These are phyloP conservation scores for Phytopythium litorale DNA, from an alignment of 352 stramenopile genomes.

Conservation along the genomic window DNA sequence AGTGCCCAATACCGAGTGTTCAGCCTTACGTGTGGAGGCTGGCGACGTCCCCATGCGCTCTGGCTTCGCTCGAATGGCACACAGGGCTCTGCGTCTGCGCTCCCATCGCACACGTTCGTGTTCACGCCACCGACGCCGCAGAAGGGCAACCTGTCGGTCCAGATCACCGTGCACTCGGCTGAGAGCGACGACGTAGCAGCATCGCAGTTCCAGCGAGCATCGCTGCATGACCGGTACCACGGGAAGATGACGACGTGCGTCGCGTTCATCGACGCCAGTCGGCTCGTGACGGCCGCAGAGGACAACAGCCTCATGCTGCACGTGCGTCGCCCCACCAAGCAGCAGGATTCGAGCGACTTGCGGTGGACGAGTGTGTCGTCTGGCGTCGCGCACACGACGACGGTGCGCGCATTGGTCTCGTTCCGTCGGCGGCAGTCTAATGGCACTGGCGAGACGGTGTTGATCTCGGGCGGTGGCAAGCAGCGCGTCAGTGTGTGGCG, in stretches of 20 bases:
- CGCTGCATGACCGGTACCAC: constrained; percentile 66
- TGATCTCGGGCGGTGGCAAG: constrained; percentile 78
- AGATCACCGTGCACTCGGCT: constrained; percentile 70
- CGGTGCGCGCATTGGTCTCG: constrained; percentile 57
- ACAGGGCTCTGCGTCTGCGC: constrained; percentile 8
- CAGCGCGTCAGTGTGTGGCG: constrained; percentile 78
- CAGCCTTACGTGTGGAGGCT: constrained; percentile 75
- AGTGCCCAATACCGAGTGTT: constrained; percentile 73
- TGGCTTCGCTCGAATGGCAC: constrained; percentile 12
- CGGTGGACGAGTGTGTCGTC: constrained; percentile 48
- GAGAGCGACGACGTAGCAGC: constrained; percentile 1
- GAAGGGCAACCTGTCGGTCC: constrained; percentile 34
- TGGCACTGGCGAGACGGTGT: constrained; percentile 28
- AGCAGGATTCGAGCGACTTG: constrained; percentile 8
- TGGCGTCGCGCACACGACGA: constrained; percentile 76
- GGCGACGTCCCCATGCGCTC: constrained; percentile 73
- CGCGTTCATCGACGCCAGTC: constrained; percentile 31
- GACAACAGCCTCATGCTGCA: constrained; percentile 85
- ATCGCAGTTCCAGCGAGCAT: constrained; percentile 26
- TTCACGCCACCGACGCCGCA: constrained; percentile 56
- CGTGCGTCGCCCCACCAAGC: constrained; percentile 8
- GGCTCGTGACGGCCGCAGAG: constrained; percentile 67
- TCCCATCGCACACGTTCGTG: constrained; percentile 58
- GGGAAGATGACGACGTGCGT: constrained; percentile 75
- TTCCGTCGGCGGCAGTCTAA: constrained; percentile 22